phyloP scores from a whole-genome alignment of 2,329 filamentous ascomycete species.

The Talaromyces sp. region DNA sequence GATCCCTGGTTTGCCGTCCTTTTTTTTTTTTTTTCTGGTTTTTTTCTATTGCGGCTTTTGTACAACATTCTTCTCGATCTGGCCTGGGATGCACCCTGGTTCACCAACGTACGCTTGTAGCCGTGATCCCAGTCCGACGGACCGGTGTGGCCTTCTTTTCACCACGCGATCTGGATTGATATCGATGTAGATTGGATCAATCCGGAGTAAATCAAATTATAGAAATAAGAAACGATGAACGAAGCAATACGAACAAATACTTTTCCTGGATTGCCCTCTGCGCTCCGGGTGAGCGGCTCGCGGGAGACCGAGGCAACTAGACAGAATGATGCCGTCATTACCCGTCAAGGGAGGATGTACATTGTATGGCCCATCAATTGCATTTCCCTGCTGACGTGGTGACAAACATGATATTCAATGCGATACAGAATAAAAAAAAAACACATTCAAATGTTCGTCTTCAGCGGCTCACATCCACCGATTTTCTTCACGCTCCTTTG shows the following conservation, averaged over 20 bases:
- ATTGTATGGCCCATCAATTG: neutral
- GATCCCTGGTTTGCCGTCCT: slow-evolving; percentile 5
- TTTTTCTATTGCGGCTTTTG: neutral
- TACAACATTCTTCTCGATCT: slow-evolving; percentile 7
- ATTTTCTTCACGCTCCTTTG: no score
- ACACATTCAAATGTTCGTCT: no score
- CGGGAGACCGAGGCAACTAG: neutral
- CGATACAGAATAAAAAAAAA: no score
- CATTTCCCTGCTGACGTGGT: slow-evolving; percentile 11
- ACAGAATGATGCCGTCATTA: slow-evolving; percentile 1
- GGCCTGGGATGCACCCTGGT: slow-evolving; percentile 15
- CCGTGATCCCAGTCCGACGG: slow-evolving; percentile 26
- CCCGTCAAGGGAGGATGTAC: neutral
- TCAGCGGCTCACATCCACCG: neutral
- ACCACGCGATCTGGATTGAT: neutral
- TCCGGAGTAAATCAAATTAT: no score
- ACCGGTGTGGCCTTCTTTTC: slow-evolving; percentile 20
- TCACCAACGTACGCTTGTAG: slow-evolving; percentile 6
- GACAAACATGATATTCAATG: no score
- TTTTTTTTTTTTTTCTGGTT: no score
- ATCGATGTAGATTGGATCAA: no score
- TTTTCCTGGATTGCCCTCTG: neutral
- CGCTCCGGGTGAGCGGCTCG: no score
- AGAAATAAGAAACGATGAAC: no score
- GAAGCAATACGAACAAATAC: no score